Percentiles rank a stretch among this genome's conserved stretches.
Conservation (phyloP, 2,329 filamentous ascomycete genomes). For the Clarireedia paspali region DNA sequence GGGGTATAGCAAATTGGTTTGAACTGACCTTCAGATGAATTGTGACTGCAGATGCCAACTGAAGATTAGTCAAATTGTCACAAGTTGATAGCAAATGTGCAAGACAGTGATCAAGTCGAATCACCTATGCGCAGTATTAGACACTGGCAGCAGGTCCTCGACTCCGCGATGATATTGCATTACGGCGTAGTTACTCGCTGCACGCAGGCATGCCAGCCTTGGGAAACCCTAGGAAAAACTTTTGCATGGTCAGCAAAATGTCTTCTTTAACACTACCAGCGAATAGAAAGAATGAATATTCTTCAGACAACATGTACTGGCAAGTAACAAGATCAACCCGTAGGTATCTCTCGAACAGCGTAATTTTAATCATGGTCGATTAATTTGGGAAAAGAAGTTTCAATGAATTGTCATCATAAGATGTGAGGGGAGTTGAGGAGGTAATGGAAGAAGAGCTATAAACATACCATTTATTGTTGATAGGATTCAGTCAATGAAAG, state of each 20-base stretch:
- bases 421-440: slow-evolving; percentile 3
- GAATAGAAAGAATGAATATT: slow-evolving; percentile 3
- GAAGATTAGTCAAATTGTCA: background rate
- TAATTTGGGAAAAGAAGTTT: slow-evolving; percentile 81
- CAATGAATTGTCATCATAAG: slow-evolving; percentile 60
- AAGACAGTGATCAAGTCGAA: background rate
- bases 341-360: slow-evolving; percentile 54
- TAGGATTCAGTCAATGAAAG: background rate
- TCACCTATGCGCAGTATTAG: background rate
- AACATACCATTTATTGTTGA: slow-evolving; percentile 14
- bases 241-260: slow-evolving; percentile 18
- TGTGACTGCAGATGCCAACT: background rate
- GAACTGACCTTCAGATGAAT: slow-evolving; percentile 9
- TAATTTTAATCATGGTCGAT: slow-evolving; percentile 78
- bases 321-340: slow-evolving; percentile 71
- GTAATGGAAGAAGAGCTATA: background rate
- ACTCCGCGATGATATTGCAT: background rate
- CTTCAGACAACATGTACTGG: slow-evolving; percentile 81
- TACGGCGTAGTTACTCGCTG: background rate
- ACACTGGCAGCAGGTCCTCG: background rate
- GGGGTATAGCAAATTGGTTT: slow-evolving; percentile 8
- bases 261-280: background rate
- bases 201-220: background rate
- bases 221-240: slow-evolving; percentile 7
- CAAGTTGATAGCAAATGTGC: background rate